Conservation (phyloP, 2,329 filamentous ascomycete genomes). For the Sporothrix brunneoviolacea region DNA sequence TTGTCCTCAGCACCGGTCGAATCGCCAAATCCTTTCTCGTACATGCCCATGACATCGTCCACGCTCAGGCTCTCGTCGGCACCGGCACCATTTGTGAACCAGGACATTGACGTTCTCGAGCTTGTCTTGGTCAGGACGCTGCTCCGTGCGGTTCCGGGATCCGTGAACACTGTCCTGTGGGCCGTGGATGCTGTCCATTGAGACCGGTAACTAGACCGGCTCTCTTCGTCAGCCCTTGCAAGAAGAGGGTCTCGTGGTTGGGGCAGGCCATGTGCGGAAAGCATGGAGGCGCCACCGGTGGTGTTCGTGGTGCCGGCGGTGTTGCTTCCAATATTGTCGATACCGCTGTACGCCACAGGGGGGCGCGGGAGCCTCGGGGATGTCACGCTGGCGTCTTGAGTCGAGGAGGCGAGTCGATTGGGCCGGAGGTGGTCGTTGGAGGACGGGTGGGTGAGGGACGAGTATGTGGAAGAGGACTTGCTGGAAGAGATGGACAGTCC, state of each 20-base stretch:
- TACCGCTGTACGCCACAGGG: constrained; percentile 25
- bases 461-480: constrained; percentile 39
- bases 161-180: constrained; percentile 44
- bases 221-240: constrained; percentile 46
- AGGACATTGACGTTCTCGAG: constrained; percentile 55
- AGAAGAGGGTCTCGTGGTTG: constrained; percentile 28
- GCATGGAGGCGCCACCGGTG: constrained; percentile 12
- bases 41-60: constrained; percentile 65
- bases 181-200: constrained; percentile 48
- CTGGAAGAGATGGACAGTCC: constrained; percentile 43
- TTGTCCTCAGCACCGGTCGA: constrained; percentile 40
- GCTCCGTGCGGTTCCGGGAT: constrained; percentile 67
- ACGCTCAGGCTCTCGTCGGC: constrained; percentile 53
- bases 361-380: constrained; percentile 24
- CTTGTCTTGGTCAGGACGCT: constrained; percentile 75
- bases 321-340: constrained; percentile 30
- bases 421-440: constrained; percentile 33
- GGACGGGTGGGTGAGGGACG: constrained; percentile 35
- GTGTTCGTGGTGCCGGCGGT: background rate
- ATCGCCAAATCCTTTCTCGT: constrained; percentile 56
- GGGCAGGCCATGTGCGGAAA: constrained; percentile 1
- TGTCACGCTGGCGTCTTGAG: constrained; percentile 3
- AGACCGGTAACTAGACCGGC: constrained; percentile 50
- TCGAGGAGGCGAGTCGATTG: constrained; percentile 22
- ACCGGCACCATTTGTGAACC: constrained; percentile 33